A percentile compares a stretch with the other conserved stretches of the same genome.
Evolutionary conservation across 2,329 filamentous ascomycete species (phyloP).

Genomic region (Ceratocystis harringtonii): DNA sequence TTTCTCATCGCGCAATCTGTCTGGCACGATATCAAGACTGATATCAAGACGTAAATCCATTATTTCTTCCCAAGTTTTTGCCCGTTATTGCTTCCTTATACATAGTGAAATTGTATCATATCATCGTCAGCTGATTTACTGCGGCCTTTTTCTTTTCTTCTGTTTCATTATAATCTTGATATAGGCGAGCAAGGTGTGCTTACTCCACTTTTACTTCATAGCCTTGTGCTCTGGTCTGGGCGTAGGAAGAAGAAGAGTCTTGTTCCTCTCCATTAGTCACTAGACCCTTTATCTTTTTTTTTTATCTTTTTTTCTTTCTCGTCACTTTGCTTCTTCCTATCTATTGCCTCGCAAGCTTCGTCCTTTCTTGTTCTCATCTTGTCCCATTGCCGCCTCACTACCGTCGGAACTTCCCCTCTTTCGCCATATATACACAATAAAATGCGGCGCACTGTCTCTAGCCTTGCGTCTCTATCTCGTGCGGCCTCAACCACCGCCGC

Average conservation of each 20-base stretch:
- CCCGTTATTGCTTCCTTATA: too few relatives aligned
- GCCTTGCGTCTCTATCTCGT: slow-evolving; percentile 9
- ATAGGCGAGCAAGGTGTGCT: not conserved
- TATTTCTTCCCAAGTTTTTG: not conserved
- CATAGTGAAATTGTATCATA: not conserved
- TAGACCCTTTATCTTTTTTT: not conserved
- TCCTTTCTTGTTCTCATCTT: not conserved
- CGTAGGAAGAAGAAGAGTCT: too few relatives aligned
- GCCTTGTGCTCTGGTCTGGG: not conserved
- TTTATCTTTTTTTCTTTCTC: not conserved
- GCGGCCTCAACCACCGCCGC: slow-evolving; percentile 3
- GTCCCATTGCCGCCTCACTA: not conserved
- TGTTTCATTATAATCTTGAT: not conserved
- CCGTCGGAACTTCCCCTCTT: not conserved
- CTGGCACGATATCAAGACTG: not conserved
- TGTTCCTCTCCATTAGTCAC: too few relatives aligned
- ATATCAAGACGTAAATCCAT: not conserved
- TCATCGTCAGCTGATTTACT: not conserved
- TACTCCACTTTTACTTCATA: not conserved
- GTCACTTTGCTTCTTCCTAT: not conserved
- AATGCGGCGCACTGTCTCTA: slow-evolving; percentile 16
- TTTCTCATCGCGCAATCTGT: not conserved
- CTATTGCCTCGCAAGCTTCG: not conserved
- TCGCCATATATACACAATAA: not conserved
- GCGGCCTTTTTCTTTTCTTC: not conserved